Evolutionary conservation across 805 yeast species (phyloP), one percentile per base, ranked within the genome.

Genomic region (Candida ovalis): DNA sequence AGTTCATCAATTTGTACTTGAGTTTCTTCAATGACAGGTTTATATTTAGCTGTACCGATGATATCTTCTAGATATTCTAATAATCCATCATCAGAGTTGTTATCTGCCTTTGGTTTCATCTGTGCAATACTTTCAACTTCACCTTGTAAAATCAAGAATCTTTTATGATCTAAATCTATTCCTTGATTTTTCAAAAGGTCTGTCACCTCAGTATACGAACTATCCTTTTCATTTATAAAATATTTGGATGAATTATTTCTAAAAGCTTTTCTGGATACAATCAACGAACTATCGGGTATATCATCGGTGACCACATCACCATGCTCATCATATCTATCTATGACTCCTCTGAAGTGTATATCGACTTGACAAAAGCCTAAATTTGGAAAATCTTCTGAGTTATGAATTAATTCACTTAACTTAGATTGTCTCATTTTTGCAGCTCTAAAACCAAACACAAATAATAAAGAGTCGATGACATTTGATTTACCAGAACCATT

Each of bases 81-180:
- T 24, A 94, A 72, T 0, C 99, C 99, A 63, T 94, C 98, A 58
- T 92, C 98, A 54, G 81, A 81, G 45, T 88, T 96, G 44, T 75
- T 80, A 60, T 94, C 97, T 0, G 97, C 98, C 61, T 92, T 94
- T 10, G 99, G 87, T 63, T 92, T 92, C 99, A 94, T 95, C 64
- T 94, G 97, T 0, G 99, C 97, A 61, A 94, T 94, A 55, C 91
- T 85, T 70, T 94, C 99, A 39, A 94, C 99, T 64, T 94, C 99
- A 64, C 99, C 99, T 69, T 94, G 99, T 40, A 94, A 72, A 62
- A 94, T 95, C 57, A 94, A 75, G 59, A 94, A 94, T 57, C 99
- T 76, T 63, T 94, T 94, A 67, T 94, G 99, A 56, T 91, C 96
- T 52, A 94, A 74, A 66, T 94, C 99, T 49, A 94, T 86, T 4